These are phyloP conservation scores for Calonectria pseudoreteaudii DNA, from an alignment of 2,329 filamentous ascomycete species.

Conservation along the genomic window DNA sequence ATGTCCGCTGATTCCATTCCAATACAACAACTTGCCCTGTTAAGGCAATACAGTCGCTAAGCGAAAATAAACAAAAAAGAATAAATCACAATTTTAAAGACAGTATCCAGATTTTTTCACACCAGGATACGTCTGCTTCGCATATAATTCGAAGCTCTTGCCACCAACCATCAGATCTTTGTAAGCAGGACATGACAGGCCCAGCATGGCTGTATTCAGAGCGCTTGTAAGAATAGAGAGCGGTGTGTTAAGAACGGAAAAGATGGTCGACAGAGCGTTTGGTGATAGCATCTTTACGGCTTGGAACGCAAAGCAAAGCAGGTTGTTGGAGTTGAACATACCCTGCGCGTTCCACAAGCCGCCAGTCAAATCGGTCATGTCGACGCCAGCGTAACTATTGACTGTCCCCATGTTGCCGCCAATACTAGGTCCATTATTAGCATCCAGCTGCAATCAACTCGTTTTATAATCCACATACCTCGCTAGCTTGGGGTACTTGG, in stretches of 20 bases:
- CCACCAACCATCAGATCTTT: background rate
- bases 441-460: too few relatives aligned
- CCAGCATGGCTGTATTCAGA: background rate
- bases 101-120: background rate
- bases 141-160: background rate
- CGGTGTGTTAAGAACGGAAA: background rate
- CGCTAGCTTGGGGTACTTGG: background rate
- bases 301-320: background rate
- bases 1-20: background rate
- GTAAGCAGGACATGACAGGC: background rate
- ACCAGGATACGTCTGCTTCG: background rate
- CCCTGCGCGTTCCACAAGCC: background rate
- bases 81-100: background rate
- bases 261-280: background rate
- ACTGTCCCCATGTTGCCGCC: background rate
- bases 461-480: background rate
- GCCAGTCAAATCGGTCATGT: background rate
- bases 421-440: background rate
- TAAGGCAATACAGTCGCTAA: background rate
- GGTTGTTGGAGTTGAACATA: background rate
- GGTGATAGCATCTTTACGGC: background rate
- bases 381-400: background rate
- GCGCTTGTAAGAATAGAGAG: background rate
- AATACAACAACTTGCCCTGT: background rate
- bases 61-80: too few relatives aligned